These are phyloP conservation scores for Nannochloropsis granulata DNA, from an alignment of 108 stramenopile species.

Conservation along the genomic window DNA sequence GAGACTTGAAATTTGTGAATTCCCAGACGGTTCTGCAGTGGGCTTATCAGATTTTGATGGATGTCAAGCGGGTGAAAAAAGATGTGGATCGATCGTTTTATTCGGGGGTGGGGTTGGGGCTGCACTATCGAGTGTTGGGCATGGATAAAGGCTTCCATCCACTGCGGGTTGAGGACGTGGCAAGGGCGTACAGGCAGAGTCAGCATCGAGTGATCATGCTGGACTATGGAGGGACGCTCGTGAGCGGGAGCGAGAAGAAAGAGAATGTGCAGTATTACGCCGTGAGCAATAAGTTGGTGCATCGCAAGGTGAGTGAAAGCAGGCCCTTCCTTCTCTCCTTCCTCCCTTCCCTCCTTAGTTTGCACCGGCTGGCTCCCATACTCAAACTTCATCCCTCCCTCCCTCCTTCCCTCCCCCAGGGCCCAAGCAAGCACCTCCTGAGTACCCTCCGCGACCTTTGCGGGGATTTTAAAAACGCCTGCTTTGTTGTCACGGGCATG, in stretches of 20 bases:
- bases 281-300: background rate
- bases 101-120: slow-evolving; percentile 66
- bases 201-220: slow-evolving; percentile 42
- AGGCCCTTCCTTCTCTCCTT: background rate
- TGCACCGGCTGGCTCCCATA: background rate
- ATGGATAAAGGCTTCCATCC: slow-evolving; percentile 36
- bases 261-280: slow-evolving; percentile 7
- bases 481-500: slow-evolving; percentile 41
- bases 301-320: background rate
- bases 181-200: slow-evolving; percentile 29
- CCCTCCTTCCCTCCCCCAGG: background rate
- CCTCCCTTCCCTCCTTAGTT: background rate
- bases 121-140: slow-evolving; percentile 75
- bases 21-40: slow-evolving; percentile 84
- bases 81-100: slow-evolving; percentile 14
- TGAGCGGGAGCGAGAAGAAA: slow-evolving; percentile 22
- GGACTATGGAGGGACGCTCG: slow-evolving; percentile 50
- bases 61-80: slow-evolving; percentile 47
- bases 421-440: slow-evolving; percentile 6
- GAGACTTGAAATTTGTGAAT: slow-evolving; percentile 64
- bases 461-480: slow-evolving; percentile 40
- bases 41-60: slow-evolving; percentile 53
- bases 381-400: background rate
- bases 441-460: slow-evolving; percentile 26
- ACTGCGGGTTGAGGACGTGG: slow-evolving; percentile 40